Evolutionary conservation across 169 alveolate species (phyloP).

Genomic region (Plasmodium cynomolgi): DNA sequence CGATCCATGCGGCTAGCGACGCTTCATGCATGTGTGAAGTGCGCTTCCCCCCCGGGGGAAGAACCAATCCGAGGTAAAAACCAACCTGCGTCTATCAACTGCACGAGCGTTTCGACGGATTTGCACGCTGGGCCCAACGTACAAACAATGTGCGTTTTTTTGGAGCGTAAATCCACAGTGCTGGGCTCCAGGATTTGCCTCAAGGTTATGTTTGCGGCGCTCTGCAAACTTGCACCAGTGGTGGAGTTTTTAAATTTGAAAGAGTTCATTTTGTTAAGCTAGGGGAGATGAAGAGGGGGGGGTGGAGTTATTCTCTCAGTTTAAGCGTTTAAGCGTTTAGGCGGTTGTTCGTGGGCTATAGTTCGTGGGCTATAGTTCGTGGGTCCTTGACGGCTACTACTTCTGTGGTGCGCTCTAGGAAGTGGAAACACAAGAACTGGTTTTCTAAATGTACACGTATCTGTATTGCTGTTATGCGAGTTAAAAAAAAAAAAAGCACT

Average conservation of each 20-base stretch:
- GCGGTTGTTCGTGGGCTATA: not conserved
- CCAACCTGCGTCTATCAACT: constrained; percentile 89
- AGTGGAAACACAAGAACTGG: not conserved
- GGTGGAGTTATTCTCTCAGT: not conserved
- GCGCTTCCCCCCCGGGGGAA: not conserved
- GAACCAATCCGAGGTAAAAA: too few relatives aligned
- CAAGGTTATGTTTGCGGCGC: constrained; percentile 69
- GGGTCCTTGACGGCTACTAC: not conserved
- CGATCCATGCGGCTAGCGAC: not conserved
- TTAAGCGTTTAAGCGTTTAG: not conserved
- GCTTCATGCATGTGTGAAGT: not conserved
- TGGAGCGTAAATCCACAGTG: constrained; percentile 80
- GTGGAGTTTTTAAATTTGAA: constrained; percentile 34
- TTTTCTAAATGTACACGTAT: not conserved
- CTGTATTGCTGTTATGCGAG: not conserved
- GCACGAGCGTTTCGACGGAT: constrained; percentile 92
- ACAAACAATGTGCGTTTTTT: constrained; percentile 96
- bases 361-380: not conserved
- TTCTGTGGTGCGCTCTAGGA: not conserved
- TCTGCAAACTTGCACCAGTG: constrained; percentile 38
- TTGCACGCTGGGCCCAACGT: constrained; percentile 98
- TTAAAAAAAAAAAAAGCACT: not conserved
- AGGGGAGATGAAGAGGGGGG: not conserved
- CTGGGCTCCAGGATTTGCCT: constrained; percentile 75
- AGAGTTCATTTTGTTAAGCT: constrained; percentile 36